Evolutionary conservation across 768 basidiomycete genomes (phyloP).

Genomic region (Lactifluus subvellereus): DNA sequence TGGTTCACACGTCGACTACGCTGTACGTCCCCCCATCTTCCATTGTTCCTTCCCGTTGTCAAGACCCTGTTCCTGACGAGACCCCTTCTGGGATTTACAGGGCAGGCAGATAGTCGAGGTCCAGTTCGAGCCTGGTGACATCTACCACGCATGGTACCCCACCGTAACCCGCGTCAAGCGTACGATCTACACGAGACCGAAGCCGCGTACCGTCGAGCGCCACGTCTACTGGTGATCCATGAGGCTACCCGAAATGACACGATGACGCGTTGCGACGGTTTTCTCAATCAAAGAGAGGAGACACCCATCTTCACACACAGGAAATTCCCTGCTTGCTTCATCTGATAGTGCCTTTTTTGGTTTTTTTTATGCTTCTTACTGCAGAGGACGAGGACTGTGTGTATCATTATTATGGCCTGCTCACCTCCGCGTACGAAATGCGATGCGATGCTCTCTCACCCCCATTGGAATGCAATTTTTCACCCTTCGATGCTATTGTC

Average conservation of each 20-base stretch:
- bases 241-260: background rate
- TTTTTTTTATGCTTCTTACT: conserved; percentile 1
- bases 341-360: conserved; percentile 10
- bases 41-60: background rate
- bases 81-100: conserved; percentile 33
- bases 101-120: conserved; percentile 81
- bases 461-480: conserved; percentile 1
- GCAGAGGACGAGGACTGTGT: conserved; percentile 21
- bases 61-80: background rate
- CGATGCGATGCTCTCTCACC: background rate
- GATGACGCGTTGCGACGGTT: background rate
- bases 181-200: conserved; percentile 47
- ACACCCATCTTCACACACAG: background rate
- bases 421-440: conserved; percentile 16
- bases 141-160: conserved; percentile 76
- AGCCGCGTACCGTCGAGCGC: conserved; percentile 63
- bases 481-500: too few species aligned
- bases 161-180: conserved; percentile 72
- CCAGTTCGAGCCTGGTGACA: conserved; percentile 62
- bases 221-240: conserved; percentile 59
- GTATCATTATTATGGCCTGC: conserved; percentile 22
- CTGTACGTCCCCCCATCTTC: conserved; percentile 40
- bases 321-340: background rate
- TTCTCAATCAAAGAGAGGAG: background rate
- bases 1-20: conserved; percentile 64